phyloP scores from a whole-genome alignment of 2,329 filamentous ascomycete genomes.

The Fusarium sp. region DNA sequence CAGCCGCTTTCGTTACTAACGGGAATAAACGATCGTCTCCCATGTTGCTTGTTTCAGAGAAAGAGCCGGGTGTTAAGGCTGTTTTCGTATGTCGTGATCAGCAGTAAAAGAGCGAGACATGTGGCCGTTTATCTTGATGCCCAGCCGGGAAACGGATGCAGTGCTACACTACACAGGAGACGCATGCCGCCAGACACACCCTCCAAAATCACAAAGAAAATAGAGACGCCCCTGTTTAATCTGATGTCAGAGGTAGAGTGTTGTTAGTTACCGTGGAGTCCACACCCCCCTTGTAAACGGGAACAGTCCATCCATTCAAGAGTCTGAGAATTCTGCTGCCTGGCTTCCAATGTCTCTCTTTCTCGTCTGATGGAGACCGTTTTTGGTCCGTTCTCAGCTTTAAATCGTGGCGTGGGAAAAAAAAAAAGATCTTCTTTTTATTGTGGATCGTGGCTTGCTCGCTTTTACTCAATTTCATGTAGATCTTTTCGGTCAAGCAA shows the following conservation, averaged over 20 bases:
- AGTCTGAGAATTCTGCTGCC: slow-evolving; percentile 48
- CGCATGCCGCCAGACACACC: background rate
- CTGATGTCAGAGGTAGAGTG: background rate
- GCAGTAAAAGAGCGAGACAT: background rate
- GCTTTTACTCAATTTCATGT: background rate
- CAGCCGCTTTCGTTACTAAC: background rate
- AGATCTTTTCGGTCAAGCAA: background rate
- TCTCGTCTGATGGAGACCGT: background rate
- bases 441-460: background rate
- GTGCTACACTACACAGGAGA: background rate
- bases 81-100: background rate
- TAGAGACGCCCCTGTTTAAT: background rate
- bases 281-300: slow-evolving; percentile 9
- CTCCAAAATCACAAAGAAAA: background rate
- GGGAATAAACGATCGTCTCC: background rate
- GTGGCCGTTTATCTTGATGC: background rate
- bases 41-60: background rate
- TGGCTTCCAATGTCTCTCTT: slow-evolving; percentile 15
- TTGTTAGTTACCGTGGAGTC: background rate
- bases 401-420: background rate
- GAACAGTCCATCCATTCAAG: slow-evolving; percentile 39
- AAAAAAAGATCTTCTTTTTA: background rate
- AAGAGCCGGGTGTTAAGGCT: background rate
- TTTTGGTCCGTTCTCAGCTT: background rate
- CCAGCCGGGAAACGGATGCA: background rate